phyloP scores from a whole-genome alignment of 2,329 filamentous ascomycete species.

The Lizonia empirigonia region DNA sequence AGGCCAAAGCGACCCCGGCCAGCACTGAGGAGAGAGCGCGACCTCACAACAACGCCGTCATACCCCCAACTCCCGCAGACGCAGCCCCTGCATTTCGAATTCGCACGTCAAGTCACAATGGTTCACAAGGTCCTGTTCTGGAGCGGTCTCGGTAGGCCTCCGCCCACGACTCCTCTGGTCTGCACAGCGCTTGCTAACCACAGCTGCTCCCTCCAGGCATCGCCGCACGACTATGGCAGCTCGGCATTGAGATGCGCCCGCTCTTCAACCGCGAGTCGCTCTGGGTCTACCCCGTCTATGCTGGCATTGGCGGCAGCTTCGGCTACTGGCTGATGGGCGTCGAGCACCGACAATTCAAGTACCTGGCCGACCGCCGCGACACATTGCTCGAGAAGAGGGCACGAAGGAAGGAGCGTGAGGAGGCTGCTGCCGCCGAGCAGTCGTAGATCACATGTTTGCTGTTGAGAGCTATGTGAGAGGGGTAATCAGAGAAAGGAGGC shows the following conservation, averaged over 20 bases:
- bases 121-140: conserved; percentile 74
- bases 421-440: conserved; percentile 32
- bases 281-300: conserved; percentile 92
- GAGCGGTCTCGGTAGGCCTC: conserved; percentile 83
- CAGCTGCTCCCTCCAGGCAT: conserved; percentile 65
- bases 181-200: conserved; percentile 30
- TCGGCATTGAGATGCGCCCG: conserved; percentile 97
- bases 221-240: conserved; percentile 91
- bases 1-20: not conserved
- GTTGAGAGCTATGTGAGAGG: conserved; percentile 8
- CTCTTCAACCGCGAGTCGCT: conserved; percentile 84
- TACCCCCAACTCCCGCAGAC: conserved; percentile 21
- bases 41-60: conserved; percentile 27
- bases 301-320: conserved; percentile 83
- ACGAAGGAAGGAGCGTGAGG: conserved; percentile 72
- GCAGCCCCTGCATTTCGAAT: conserved; percentile 14
- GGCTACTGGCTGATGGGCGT: conserved; percentile 97
- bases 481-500: conserved; percentile 11
- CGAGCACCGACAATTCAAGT: conserved; percentile 77
- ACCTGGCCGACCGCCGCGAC: conserved; percentile 79
- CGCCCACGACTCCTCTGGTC: conserved; percentile 19
- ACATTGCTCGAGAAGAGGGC: conserved; percentile 86
- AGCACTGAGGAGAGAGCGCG: conserved; percentile 13
- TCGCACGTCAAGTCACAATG: conserved; percentile 44
- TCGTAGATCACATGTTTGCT: conserved; percentile 19